Percentiles rank a stretch among this genome's conserved stretches.
Evolutionary conservation across 805 yeast species (phyloP).

Genomic region (Ogataea polymorpha): DNA sequence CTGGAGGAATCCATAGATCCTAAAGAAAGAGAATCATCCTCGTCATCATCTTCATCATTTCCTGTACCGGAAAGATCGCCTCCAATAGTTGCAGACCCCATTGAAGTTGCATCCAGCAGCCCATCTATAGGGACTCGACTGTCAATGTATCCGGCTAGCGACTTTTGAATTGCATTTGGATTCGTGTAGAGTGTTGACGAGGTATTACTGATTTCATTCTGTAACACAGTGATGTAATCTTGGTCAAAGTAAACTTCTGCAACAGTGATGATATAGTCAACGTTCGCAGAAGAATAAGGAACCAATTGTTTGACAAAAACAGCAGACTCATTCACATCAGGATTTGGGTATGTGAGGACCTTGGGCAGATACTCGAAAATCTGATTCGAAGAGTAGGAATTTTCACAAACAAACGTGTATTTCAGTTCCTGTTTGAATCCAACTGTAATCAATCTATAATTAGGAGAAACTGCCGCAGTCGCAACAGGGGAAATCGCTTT

Average conservation of each 20-base stretch:
- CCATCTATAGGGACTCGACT: slow-evolving; percentile 58
- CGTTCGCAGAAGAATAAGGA: slow-evolving; percentile 61
- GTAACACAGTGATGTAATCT: slow-evolving; percentile 45
- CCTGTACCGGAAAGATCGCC: slow-evolving; percentile 12
- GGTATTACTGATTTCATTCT: slow-evolving; percentile 44
- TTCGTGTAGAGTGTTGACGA: slow-evolving; percentile 61
- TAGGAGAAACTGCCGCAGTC: slow-evolving; percentile 40
- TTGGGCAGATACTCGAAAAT: slow-evolving; percentile 81
- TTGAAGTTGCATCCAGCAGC: slow-evolving; percentile 25
- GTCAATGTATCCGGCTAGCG: slow-evolving; percentile 72
- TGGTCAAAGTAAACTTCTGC: slow-evolving; percentile 84
- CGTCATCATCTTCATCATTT: slow-evolving; percentile 3
- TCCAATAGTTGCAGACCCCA: slow-evolving; percentile 11
- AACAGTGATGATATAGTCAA: slow-evolving; percentile 73
- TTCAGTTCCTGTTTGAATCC: slow-evolving; percentile 79
- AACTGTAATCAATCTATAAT: slow-evolving; percentile 58
- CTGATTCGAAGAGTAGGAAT: slow-evolving; percentile 77
- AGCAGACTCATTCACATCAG: slow-evolving; percentile 26
- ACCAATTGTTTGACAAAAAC: slow-evolving; percentile 66
- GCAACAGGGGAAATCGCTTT: slow-evolving; percentile 70
- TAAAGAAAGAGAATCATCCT: slow-evolving; percentile 9
- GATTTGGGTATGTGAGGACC: slow-evolving; percentile 63
- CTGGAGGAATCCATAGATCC: slow-evolving; percentile 28
- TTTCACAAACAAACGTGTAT: slow-evolving; percentile 76
- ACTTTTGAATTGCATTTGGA: slow-evolving; percentile 49